Percentiles rank a stretch among this genome's conserved stretches.
phyloP scores from a whole-genome alignment of 1,284 basidiomycete genomes.

The Sanghuangporus weigelae region DNA sequence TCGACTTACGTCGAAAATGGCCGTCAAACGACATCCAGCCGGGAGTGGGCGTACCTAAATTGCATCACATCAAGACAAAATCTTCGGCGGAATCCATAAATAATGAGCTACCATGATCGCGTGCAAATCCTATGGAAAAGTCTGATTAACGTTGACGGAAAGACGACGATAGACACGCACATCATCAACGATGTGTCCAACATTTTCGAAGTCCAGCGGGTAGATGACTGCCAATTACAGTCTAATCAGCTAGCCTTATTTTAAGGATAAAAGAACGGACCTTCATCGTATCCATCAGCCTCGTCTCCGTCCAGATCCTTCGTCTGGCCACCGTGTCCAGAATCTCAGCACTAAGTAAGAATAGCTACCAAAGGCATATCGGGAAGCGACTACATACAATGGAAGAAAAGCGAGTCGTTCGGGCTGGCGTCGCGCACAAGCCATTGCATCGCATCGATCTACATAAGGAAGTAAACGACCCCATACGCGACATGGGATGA shows the following conservation, averaged over 20 bases:
- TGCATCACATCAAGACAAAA: not conserved
- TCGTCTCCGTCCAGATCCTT: constrained; percentile 43
- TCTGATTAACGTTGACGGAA: not conserved
- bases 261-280: constrained; percentile 19
- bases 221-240: constrained; percentile 60
- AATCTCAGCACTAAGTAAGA: constrained; percentile 25
- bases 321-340: constrained; percentile 56
- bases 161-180: constrained; percentile 38
- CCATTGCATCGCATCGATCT: constrained; percentile 85
- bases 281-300: constrained; percentile 33
- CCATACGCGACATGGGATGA: not conserved
- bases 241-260: not conserved
- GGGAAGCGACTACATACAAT: constrained; percentile 50
- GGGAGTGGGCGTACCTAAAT: constrained; percentile 57
- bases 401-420: constrained; percentile 90
- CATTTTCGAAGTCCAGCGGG: constrained; percentile 70
- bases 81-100: not conserved
- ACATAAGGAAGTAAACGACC: not conserved
- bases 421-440: constrained; percentile 74
- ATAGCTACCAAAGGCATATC: not conserved
- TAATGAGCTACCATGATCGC: constrained; percentile 47
- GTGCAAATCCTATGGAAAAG: constrained; percentile 53
- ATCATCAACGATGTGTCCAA: constrained; percentile 80
- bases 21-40: constrained; percentile 80
- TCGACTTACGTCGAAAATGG: constrained; percentile 83